Percentiles rank a stretch among this genome's conserved stretches.
Evolutionary conservation across 306 rosid species (phyloP).

Genomic region (Luffa aegyptiaca): DNA sequence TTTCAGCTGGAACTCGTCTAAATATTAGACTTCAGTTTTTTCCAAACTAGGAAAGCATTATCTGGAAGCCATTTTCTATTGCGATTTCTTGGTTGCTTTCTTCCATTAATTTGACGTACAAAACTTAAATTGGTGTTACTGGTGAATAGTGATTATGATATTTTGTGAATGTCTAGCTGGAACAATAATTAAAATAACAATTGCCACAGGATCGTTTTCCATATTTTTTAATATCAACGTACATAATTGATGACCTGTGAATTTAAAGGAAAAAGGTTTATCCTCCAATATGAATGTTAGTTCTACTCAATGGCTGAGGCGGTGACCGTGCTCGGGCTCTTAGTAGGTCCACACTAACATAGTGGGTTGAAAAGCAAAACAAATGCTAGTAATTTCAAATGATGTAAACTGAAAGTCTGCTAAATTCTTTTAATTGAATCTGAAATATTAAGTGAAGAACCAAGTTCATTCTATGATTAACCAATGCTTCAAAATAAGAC

Average conservation of each 20-base stretch:
- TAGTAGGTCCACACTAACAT: neutral
- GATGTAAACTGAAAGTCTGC: neutral
- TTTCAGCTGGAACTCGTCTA: too few species aligned
- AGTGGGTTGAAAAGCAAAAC: neutral
- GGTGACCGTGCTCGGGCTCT: neutral
- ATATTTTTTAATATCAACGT: neutral
- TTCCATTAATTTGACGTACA: neutral
- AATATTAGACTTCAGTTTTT: too few species aligned
- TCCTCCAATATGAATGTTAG: neutral
- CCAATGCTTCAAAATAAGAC: neutral
- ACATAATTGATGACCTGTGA: neutral
- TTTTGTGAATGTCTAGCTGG: neutral
- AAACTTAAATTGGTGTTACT: neutral
- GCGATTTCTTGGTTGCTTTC: neutral
- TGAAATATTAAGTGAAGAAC: neutral
- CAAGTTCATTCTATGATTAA: neutral
- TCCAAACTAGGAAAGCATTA: neutral
- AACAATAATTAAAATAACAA: neutral
- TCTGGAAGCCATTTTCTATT: neutral
- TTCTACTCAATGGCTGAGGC: neutral
- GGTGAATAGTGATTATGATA: neutral
- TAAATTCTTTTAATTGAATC: neutral
- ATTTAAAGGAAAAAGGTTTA: neutral
- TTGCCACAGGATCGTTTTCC: neutral
- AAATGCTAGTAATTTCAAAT: neutral